phyloP scores from a whole-genome alignment of 2,329 filamentous ascomycete species.

The Fusarium setosum region DNA sequence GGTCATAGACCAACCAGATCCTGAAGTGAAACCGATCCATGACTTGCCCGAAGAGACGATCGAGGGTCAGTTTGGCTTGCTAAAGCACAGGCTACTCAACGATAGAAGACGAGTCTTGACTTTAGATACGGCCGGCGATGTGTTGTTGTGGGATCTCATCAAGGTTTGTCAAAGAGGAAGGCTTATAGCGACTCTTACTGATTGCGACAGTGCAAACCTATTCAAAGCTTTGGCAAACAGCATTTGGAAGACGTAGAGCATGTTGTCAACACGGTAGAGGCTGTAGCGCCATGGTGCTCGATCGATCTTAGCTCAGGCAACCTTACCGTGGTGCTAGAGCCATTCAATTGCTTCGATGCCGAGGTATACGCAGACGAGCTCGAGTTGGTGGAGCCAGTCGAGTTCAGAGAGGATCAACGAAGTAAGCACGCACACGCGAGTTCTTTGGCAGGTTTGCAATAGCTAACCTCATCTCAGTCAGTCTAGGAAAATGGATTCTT shows the following conservation, averaged over 20 bases:
- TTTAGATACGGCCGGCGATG: constrained; percentile 93
- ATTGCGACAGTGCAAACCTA: constrained; percentile 76
- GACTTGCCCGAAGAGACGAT: constrained; percentile 82
- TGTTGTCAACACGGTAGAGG: constrained; percentile 87
- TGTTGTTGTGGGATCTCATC: constrained; percentile 93
- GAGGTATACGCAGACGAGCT: constrained; percentile 97
- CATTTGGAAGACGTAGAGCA: constrained; percentile 93
- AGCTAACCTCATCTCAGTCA: constrained; percentile 69
- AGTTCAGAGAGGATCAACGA: constrained; percentile 92
- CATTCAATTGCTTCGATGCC: constrained; percentile 96
- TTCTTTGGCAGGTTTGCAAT: background rate
- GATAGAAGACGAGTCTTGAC: constrained; percentile 91
- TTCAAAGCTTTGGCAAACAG: constrained; percentile 92
- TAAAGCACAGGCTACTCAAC: constrained; percentile 93
- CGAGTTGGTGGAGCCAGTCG: constrained; percentile 75
- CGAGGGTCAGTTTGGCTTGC: constrained; percentile 92
- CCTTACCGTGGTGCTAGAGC: constrained; percentile 89
- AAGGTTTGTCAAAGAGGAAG: constrained; percentile 64
- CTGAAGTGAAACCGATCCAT: constrained; percentile 69
- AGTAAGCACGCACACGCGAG: constrained; percentile 68
- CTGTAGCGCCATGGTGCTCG: constrained; percentile 94
- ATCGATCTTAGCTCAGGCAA: constrained; percentile 94
- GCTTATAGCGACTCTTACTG: constrained; percentile 7
- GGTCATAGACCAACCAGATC: constrained; percentile 42
- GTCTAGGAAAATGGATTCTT: constrained; percentile 95